These are phyloP conservation scores for Hsuehochloa calcarea DNA, from an alignment of 176 grass and related monocot genomes.

Conservation along the genomic window DNA sequence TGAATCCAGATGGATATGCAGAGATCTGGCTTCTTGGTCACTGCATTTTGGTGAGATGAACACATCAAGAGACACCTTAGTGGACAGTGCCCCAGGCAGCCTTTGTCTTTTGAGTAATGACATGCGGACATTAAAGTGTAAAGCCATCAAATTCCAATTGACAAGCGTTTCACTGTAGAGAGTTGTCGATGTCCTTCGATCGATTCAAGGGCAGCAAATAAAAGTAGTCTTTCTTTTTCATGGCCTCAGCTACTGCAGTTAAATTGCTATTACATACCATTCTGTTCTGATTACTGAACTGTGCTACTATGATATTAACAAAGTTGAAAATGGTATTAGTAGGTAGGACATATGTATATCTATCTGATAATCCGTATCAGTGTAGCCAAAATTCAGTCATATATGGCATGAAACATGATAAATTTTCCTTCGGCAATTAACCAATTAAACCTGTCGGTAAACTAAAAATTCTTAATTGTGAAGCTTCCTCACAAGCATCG, in stretches of 20 bases:
- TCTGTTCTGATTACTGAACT: background rate
- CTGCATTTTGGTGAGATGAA: constrained; percentile 34
- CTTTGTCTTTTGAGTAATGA: constrained; percentile 14
- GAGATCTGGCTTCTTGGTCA: constrained; percentile 34
- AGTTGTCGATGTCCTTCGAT: background rate
- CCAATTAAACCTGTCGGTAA: background rate
- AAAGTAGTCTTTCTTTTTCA: background rate
- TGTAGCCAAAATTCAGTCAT: background rate
- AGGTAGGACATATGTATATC: background rate
- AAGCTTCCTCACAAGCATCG: constrained; percentile 16
- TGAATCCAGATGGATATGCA: background rate
- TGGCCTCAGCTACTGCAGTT: background rate
- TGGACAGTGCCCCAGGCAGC: background rate
- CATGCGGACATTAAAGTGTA: background rate
- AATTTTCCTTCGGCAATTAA: background rate
- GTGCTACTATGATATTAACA: background rate
- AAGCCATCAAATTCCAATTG: constrained; percentile 6
- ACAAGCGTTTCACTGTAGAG: background rate
- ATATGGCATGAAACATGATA: background rate
- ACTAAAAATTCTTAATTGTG: background rate
- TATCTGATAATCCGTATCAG: background rate
- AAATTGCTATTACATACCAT: background rate
- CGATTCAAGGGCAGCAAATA: background rate
- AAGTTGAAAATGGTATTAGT: background rate
- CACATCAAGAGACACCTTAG: constrained; percentile 33